These are phyloP conservation scores for Colletotrichum acutatum DNA, from an alignment of 2,329 filamentous ascomycete species.

Conservation along the genomic window DNA sequence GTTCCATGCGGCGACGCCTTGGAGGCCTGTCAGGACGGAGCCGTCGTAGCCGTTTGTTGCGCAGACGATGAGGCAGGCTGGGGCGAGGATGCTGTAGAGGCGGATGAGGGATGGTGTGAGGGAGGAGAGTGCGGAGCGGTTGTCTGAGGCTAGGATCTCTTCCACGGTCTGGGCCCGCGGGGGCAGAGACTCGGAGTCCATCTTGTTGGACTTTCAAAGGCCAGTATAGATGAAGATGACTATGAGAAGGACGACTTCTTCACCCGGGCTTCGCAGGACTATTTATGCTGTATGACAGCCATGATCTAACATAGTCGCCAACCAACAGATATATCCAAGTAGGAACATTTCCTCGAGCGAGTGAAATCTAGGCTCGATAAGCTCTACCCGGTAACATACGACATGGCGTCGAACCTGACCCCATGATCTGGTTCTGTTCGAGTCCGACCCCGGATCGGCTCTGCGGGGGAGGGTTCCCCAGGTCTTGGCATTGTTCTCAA, in stretches of 20 bases:
- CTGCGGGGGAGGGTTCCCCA: not conserved
- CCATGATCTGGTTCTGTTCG: not conserved
- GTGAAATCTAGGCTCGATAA: not conserved
- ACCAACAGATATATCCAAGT: not conserved
- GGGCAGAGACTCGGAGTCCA: not conserved
- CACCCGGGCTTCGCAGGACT: no score
- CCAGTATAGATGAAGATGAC: not conserved
- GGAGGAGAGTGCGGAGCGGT: not conserved
- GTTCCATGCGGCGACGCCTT: not conserved
- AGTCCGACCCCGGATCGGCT: not conserved
- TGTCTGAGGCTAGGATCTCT: not conserved
- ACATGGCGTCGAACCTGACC: not conserved
- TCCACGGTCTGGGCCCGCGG: not conserved
- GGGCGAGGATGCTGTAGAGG: slow-evolving; percentile 23
- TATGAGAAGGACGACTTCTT: not conserved
- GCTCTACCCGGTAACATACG: not conserved
- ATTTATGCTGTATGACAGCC: not conserved
- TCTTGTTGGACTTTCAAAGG: not conserved
- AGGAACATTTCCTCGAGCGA: not conserved
- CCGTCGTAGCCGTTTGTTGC: not conserved
- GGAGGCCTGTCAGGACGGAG: not conserved
- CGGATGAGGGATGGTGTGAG: not conserved
- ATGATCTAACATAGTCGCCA: not conserved
- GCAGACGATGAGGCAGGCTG: not conserved
- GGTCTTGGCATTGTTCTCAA: not conserved